Evolutionary conservation across 2,329 filamentous ascomycete species (phyloP), one percentile per base, ranked within the genome.

Genomic region (Emergomyces orientalis): DNA sequence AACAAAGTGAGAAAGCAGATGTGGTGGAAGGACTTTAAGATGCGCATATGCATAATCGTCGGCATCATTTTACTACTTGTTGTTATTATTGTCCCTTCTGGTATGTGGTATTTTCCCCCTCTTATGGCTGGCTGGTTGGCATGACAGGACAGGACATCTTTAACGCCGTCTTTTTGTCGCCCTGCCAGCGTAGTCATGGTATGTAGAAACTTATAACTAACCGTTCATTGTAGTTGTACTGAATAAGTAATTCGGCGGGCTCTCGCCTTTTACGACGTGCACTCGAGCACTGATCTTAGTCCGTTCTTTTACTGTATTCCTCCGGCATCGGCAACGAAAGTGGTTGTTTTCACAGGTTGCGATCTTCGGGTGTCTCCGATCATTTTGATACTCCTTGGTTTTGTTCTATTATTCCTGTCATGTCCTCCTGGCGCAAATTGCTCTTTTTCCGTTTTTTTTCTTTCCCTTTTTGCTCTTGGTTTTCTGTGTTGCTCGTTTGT

Each of bases 11-110:
- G 94, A 77, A 93, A 92, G 83, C 88, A 96, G 65, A 97, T 97
- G 93, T 97, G 93, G 93, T 97, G 92, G 93, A 97, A 97, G 85
- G 93, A 97, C 75, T 96, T 97, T 91, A 97, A 97, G 86, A 99
- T 99, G 94, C 88, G 94, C 77, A 94, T 97, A 83, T 97, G 93
- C 80, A 82, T 99, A 67, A 89, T 96, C 74, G 83, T 87, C 64
- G 94, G 92, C 72, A 89, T 99, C 78, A 88, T 97, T 76, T 84
- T 97, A 70, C 83, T 99, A 71, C 84, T 99, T 69, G 81, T 96
- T 70, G 85, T 99, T 77, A 97, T 99, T 76, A 94, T 99, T 73
- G 87, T 97, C 70, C 94, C 94, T 68, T 32, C 88, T 70, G 91
- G 93, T 96, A 86, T 74, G 86, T 78, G 45, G n/a, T 17, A 59